A percentile compares a stretch with the other conserved stretches of the same genome.
These are phyloP conservation scores for Fragaria ananassa DNA, from an alignment of 306 rosid species.

Conservation along the genomic window DNA sequence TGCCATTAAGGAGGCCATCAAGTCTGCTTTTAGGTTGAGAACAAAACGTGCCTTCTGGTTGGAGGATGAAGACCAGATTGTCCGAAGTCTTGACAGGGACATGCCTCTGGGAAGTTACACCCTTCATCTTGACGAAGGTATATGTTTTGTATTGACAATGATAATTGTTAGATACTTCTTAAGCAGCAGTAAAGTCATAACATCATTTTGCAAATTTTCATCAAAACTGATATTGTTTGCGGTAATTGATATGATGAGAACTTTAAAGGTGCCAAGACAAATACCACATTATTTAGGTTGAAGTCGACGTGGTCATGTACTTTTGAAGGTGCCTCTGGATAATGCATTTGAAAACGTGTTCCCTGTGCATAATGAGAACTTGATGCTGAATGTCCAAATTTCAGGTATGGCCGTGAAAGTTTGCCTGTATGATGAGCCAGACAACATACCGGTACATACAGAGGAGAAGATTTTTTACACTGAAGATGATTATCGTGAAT, in stretches of 20 bases:
- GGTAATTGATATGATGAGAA: background rate
- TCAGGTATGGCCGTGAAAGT: slow-evolving; percentile 82
- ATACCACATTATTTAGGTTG: background rate
- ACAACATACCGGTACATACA: slow-evolving; percentile 70
- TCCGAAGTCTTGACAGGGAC: slow-evolving; percentile 88
- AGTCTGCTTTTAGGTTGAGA: slow-evolving; percentile 86
- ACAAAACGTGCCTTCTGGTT: slow-evolving; percentile 93
- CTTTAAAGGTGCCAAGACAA: background rate
- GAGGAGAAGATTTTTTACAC: slow-evolving; percentile 82
- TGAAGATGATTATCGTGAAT: slow-evolving; percentile 85
- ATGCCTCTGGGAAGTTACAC: slow-evolving; percentile 92
- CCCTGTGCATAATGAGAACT: background rate
- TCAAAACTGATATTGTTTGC: background rate
- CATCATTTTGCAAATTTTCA: background rate
- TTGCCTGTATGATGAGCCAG: slow-evolving; percentile 78
- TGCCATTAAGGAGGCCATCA: slow-evolving; percentile 91
- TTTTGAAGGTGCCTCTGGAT: background rate
- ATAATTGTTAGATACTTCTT: background rate
- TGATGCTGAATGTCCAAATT: slow-evolving; percentile 30
- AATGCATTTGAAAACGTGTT: background rate
- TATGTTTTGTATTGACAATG: background rate
- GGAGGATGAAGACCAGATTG: slow-evolving; percentile 92
- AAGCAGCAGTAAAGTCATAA: background rate
- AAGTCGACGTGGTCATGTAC: background rate
- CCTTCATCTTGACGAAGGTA: slow-evolving; percentile 97